Base-by-base conservation (phyloP, 805 yeast genomes). In the Ogataea nakhonphanomensis region DNA sequence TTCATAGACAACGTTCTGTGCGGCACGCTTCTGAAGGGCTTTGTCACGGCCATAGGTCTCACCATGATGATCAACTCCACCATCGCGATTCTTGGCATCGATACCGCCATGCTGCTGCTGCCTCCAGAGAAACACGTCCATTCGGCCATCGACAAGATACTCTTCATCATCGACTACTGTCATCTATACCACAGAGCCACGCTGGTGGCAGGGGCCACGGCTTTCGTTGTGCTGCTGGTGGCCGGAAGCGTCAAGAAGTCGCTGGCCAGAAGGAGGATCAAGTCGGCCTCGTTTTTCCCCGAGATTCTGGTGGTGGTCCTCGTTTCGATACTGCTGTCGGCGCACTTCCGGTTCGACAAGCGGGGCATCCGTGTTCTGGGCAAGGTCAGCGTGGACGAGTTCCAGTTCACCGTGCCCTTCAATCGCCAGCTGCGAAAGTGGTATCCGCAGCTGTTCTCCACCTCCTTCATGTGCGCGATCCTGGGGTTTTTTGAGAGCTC, bases 401-500 rank as follows among this genome's bases (percentile, higher is more conserved):
- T 79, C 43, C 62, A 67, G n/a, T 53, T 81, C 13, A 65, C 68
- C 37, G 66, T 79, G 39, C 96, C 96, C 4, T 59, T 90, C 11
- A 58, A 77, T 1, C 57, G 63, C 0, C 50, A 65, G 2, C 67
- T 68, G 13, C 66, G 71, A 43, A 68, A 68, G 26, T 67, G 74
- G 44, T 74, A 83, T 45, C 71, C 75, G 37, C 69, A 71, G 20
- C 62, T 79, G 35, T 73, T 87, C 51, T 70, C 79, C n/a, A 73
- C 91, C 0, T 77, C 93, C 0, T 78, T 89, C 45, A 72, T 84
- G 42, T 78, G 86, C 46, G 95, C 96, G 0, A 75, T 88, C 56
- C 65, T 91, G 26, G 98, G 98, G 0, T 88, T 91, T 57, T 85
- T 91, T 52, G 97, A 91, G 59, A 82, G 95, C 7, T 85, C 96